Conservation (phyloP, 2,329 filamentous ascomycete genomes). For the Botryotinia globosa region DNA sequence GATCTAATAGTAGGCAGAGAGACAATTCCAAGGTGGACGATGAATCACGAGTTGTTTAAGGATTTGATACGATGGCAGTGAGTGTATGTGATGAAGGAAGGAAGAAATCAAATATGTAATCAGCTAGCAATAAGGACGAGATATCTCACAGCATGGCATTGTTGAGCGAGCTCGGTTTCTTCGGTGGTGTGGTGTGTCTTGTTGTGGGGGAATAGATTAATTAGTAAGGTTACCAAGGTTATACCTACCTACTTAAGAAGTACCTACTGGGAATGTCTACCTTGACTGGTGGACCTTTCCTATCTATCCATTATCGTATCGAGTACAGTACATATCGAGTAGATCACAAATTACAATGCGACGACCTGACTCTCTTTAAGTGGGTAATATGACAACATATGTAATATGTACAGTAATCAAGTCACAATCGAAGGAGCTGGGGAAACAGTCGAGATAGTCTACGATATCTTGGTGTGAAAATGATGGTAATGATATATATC, state of each 20-base stretch:
- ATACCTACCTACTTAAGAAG: too few species aligned
- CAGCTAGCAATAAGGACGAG: background rate
- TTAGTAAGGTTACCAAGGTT: background rate
- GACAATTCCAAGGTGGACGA: background rate
- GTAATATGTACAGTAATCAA: background rate
- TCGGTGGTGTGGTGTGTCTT: background rate
- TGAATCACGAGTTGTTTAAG: background rate
- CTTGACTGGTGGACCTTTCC: background rate
- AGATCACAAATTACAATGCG: background rate
- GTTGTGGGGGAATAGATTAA: background rate
- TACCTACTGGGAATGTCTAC: background rate
- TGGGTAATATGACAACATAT: slow-evolving; percentile 4
- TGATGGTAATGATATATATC: background rate
- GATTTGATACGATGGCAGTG: background rate
- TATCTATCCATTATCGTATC: background rate
- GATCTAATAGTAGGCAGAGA: background rate
- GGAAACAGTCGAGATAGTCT: background rate
- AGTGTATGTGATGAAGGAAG: background rate
- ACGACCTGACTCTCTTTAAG: background rate
- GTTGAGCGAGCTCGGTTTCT: background rate
- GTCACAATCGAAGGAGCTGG: background rate
- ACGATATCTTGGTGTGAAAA: background rate
- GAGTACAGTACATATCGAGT: background rate
- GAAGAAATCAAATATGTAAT: background rate
- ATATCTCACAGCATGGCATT: background rate